Evolutionary conservation across 805 yeast genomes (phyloP), one percentile per base, ranked within the genome.

Genomic region (Clavispora carvajalis): DNA sequence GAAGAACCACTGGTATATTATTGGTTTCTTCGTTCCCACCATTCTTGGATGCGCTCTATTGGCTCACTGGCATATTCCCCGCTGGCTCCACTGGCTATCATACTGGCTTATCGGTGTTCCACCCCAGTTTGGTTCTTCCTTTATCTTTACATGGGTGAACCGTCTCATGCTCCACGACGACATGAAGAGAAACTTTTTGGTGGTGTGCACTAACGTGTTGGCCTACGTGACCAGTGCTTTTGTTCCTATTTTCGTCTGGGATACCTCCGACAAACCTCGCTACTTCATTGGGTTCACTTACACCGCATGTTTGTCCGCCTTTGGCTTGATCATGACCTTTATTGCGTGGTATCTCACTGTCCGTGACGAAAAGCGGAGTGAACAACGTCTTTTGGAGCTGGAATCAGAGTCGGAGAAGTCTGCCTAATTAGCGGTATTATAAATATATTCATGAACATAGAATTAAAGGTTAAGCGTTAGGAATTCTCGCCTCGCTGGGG

Each of bases 91-190:
- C 43, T 76, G 79, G 76, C 57, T 71, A 8, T 60, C 70, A 9
- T 79, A 74, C 53, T 75, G 68, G 47, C 45, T 76, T 35, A 55
- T 70, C 3, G 76, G 77, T 4, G 54, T 71, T n/a, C 78, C 79
- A 9, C 58, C 71, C 1, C 51, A 73, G 4, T 69, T 69, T 70
- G 82, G 79, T 1, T 81, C 74, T 56, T 80, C 81, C 2, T 66
- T 73, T 46, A 73, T 76, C 12, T 77, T 70, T 44, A 62, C 79
- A 2, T 78, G 82, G 83, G 69, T 76, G 25, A 77, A 77, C 51
- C 59, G 76, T 28, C 51, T 69, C 21, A 52, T 77, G 16, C 61
- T 63, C 21, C 53, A 62, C 6, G 71, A 73, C 44, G 77, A 72
- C 50, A 52, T 48, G 48, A 48, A 53, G 36, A 28, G 50, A 29